Percentiles rank a stretch among this genome's conserved stretches.
Conservation (phyloP, 352 stramenopile genomes). For the Globisporangium nodosum region DNA sequence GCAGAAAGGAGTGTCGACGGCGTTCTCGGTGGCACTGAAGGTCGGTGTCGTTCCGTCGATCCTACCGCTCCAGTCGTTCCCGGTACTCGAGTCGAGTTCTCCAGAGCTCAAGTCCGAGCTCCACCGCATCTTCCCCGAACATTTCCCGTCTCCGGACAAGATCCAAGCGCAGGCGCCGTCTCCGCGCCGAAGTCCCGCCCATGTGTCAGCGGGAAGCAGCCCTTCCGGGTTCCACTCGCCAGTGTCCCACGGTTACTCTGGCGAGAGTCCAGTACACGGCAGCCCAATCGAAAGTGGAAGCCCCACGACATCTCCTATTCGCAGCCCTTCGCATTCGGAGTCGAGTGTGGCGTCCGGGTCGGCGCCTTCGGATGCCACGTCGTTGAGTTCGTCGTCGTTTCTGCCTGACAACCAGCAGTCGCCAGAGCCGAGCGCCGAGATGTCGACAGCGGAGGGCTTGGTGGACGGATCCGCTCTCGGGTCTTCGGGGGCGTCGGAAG, state of each 20-base stretch:
- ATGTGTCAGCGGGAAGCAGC: conserved; percentile 23
- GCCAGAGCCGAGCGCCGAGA: conserved; percentile 25
- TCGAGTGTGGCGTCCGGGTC: conserved; percentile 37
- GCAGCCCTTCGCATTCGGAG: conserved; percentile 67
- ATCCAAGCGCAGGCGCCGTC: conserved; percentile 28
- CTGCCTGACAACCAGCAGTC: conserved; percentile 56
- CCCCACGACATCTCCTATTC: conserved; percentile 48
- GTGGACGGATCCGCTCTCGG: conserved; percentile 15
- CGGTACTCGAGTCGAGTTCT: conserved; percentile 55
- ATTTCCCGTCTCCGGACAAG: conserved; percentile 63
- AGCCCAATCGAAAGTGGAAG: conserved; percentile 47
- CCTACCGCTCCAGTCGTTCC: conserved; percentile 68
- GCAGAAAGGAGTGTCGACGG: conserved; percentile 79
- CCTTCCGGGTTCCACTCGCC: conserved; percentile 33
- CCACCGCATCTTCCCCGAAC: conserved; percentile 78
- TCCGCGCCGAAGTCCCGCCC: conserved; percentile 17
- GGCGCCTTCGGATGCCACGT: conserved; percentile 55
- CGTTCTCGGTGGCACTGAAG: conserved; percentile 69
- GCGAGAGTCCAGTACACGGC: conserved; percentile 40
- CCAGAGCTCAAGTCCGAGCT: conserved; percentile 67
- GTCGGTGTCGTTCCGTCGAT: conserved; percentile 70
- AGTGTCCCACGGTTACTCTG: conserved; percentile 26
- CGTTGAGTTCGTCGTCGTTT: conserved; percentile 75
- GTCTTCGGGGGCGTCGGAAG: conserved; percentile 25
- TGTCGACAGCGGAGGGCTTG: conserved; percentile 18